Evolutionary conservation across 768 basidiomycete species (phyloP), one percentile per base, ranked within the genome.

Genomic region (Leccinellum rugosiceps): DNA sequence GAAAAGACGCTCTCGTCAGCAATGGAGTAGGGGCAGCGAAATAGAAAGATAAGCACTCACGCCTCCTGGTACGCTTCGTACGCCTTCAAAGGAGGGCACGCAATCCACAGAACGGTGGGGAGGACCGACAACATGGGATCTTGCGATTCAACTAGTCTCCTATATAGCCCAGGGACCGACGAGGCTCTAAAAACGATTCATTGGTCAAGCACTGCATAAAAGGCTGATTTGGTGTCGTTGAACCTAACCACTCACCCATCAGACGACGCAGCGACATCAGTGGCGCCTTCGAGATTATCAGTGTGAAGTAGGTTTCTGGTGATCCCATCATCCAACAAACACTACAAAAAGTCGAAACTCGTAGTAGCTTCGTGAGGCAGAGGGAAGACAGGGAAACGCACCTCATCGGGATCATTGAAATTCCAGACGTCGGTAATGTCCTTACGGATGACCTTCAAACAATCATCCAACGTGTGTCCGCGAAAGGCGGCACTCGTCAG

Each of bases 121-220:
- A 32, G 6, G 13, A 34, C 9, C 2, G 28, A 3, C 10, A 56
- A 8, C 14, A 46, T 21, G n/a, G 15, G 1, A 1, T 60, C 58
- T n/a, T 52, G 55, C 23, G 58, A 31, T 13, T 2, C 30, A 6
- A 44, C 6, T 14, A 50, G 45, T 41, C 4, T 15, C 15, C 30
- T 49, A 1, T n/a, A 0, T 11, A 50, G 7, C 25, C 50, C 62
- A 2, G 50, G 11, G 6, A 26, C 21, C 4, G 63, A 57, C 3
- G 58, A 31, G 8, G 46, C 3, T 21, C 63, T 65, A 17, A 48
- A 30, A n/a, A 4, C 46, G 6, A 1, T 64, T 52, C 30, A 41
- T 64, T 17, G 3, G 35, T 61, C n/a, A 55, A 52, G 15, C 19
- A 14, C 30, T 35, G 5, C 11, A 19, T 6, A 10, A 58, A 21